phyloP scores from a whole-genome alignment of 352 stramenopile species.

The Globisporangium rhizosaccharum region DNA sequence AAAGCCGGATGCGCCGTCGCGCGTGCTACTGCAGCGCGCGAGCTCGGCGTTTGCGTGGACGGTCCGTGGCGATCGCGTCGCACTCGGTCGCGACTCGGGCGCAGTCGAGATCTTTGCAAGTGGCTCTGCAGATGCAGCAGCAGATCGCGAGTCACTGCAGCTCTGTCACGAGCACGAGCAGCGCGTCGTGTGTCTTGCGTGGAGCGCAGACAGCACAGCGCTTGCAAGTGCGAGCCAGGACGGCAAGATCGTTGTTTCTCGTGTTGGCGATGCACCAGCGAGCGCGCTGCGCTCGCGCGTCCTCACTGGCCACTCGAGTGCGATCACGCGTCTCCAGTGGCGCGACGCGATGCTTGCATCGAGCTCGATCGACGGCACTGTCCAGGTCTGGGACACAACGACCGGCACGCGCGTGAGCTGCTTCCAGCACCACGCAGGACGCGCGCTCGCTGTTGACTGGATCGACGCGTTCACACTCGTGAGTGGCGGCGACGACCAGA shows the following conservation, averaged over 20 bases:
- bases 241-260: conserved; percentile 56
- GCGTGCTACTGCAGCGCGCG: conserved; percentile 11
- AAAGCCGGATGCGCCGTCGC: conserved; percentile 21
- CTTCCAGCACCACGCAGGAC: conserved; percentile 46
- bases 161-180: conserved; percentile 58
- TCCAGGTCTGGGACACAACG: conserved; percentile 46
- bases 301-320: conserved; percentile 30
- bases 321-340: conserved; percentile 50
- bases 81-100: conserved; percentile 36
- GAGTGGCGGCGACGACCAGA: conserved; percentile 70
- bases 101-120: conserved; percentile 32
- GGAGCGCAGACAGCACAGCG: conserved; percentile 19
- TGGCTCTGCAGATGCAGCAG: background rate
- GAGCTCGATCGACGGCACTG: conserved; percentile 42
- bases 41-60: conserved; percentile 27
- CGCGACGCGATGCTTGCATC: conserved; percentile 33
- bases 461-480: conserved; percentile 31
- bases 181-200: conserved; percentile 31
- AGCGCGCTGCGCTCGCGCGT: background rate
- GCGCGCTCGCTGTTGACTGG: conserved; percentile 57
- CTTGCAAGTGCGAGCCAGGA: conserved; percentile 43
- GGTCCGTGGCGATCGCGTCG: conserved; percentile 20
- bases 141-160: conserved; percentile 7
- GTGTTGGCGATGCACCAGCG: background rate
- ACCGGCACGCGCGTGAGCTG: conserved; percentile 15